Base-by-base conservation (phyloP, 768 basidiomycete species). In the Leucosporidium scottii region DNA sequence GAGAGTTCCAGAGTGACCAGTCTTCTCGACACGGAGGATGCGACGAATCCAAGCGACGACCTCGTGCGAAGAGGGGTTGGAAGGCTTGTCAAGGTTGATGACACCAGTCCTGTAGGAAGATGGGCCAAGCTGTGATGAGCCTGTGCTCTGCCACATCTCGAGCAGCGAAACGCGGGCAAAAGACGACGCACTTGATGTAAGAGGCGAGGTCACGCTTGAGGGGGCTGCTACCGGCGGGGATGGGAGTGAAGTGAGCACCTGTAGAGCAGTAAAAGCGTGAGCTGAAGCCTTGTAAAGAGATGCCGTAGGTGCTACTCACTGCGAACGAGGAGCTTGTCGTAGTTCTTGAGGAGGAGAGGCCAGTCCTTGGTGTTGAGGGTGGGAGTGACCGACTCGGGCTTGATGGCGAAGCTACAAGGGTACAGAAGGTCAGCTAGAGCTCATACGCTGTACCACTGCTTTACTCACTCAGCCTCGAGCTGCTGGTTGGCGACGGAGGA, bases 41-140 rank as follows among this genome's bases (percentile, higher is more conserved):
- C 96, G 86, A 74, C 93, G 85, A 70, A 99, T 81, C 96, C 96
- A 99, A 21, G 96, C 96, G 73, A 99, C 96, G 62, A 99, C 96
- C 82, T 99, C 96, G 79, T 99, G 96, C 7, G 93, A 74, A 25
- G 74, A 75, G 5, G 94, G 94, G 80, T 98, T 99, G 39, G 94
- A 97, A 28, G 96, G 96, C 77, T 99, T 99, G 85, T 99, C 96
- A 73, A 99, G 83, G 81, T 99, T 99, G 78, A 99, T 99, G 62
- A 97, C 91, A 74, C 96, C 96, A 73, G 93, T 91, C 82, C 92
- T 94, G 72, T n/a, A 65, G 69, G 58, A 13, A n/a, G 49, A 18
- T 18, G 21, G 23, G n/a, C n/a, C 67, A 15, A 51, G 60, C 27
- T 27, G 1, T 12, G 54, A 56, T 50, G 39, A 28, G 59, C 34